Conservation (phyloP, 352 stramenopile genomes). For the Globisporangium echinulatum region DNA sequence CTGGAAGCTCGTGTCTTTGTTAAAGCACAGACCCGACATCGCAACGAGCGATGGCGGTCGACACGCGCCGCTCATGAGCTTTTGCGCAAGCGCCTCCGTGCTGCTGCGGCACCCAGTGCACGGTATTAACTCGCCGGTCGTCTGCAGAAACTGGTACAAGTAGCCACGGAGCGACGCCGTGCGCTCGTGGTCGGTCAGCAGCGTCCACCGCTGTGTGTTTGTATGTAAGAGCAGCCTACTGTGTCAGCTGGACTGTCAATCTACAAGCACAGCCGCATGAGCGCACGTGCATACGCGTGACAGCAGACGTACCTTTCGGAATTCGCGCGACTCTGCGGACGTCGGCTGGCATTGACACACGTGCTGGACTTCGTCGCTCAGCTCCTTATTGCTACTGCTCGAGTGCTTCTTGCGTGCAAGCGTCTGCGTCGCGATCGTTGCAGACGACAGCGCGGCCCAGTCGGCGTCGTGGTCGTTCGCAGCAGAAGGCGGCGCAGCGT, state of each 20-base stretch:
- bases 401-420: slow-evolving; percentile 10
- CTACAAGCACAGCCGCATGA: too few species aligned
- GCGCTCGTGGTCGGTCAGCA: slow-evolving; percentile 75
- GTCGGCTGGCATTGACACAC: slow-evolving; percentile 60
- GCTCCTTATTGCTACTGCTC: background rate
- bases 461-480: slow-evolving; percentile 1
- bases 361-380: slow-evolving; percentile 13
- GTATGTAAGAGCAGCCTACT: background rate
- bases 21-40: slow-evolving; percentile 47
- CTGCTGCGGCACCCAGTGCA: slow-evolving; percentile 76
- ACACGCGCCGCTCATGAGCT: slow-evolving; percentile 36
- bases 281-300: background rate
- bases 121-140: slow-evolving; percentile 57
- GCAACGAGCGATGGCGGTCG: slow-evolving; percentile 36
- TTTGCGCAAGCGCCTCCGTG: slow-evolving; percentile 72
- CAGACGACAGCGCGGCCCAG: slow-evolving; percentile 3
- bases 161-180: slow-evolving; percentile 58
- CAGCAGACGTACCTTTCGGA: slow-evolving; percentile 55
- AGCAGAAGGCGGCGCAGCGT: background rate
- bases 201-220: slow-evolving; percentile 51
- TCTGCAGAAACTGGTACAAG: slow-evolving; percentile 65
- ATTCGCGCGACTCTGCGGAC: slow-evolving; percentile 64
- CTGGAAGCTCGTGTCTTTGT: slow-evolving; percentile 51
- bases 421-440: slow-evolving; percentile 1
- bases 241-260: too few species aligned